These are phyloP conservation scores for Rhexocercosporidium sp. DNA, from an alignment of 2,329 filamentous ascomycete species.

Conservation along the genomic window DNA sequence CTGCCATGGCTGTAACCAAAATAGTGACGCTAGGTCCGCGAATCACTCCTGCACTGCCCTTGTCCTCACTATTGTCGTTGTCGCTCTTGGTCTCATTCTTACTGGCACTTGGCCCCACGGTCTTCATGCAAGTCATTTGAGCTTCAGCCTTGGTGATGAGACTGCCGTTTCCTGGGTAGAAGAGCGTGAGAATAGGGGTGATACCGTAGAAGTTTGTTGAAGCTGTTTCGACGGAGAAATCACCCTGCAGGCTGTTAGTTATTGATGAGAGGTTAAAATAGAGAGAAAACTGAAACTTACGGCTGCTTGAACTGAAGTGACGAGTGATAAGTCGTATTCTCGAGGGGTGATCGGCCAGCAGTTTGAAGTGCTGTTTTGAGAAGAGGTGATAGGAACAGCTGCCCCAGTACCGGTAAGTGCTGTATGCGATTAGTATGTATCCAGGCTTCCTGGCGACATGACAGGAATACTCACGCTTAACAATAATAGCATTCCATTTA, in stretches of 20 bases:
- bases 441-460: too few relatives aligned
- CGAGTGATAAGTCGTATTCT: not conserved
- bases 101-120: not conserved
- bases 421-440: too few relatives aligned
- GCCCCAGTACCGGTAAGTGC: too few relatives aligned
- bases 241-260: not conserved
- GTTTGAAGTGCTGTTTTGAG: too few relatives aligned
- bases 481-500: too few relatives aligned
- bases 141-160: not conserved
- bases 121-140: not conserved
- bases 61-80: not conserved
- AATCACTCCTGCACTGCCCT: not conserved
- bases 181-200: not conserved
- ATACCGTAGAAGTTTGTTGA: not conserved
- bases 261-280: too few relatives aligned
- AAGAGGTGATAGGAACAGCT: too few relatives aligned
- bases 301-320: not conserved
- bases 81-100: not conserved
- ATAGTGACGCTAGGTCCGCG: not conserved
- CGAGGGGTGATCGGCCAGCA: too few relatives aligned
- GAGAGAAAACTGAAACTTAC: not conserved
- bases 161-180: not conserved
- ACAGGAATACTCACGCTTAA: too few relatives aligned
- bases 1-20: not conserved
- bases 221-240: not conserved